These are phyloP conservation scores for Osmanthus fragrans DNA, from an alignment of 257 asterid genomes.

Conservation along the genomic window DNA sequence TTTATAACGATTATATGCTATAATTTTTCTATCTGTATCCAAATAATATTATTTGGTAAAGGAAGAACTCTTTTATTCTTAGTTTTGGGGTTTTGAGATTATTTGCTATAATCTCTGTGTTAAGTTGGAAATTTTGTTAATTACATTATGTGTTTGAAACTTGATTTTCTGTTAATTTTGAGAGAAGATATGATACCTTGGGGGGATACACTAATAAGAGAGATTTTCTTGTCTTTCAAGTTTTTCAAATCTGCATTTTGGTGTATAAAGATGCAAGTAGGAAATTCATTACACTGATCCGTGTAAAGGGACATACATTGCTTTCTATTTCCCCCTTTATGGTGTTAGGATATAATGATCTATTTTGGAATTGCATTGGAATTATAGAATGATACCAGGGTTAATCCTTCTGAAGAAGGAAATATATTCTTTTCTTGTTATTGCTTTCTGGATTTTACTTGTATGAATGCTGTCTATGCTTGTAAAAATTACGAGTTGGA, in stretches of 20 bases:
- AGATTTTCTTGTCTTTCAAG: constrained; percentile 1
- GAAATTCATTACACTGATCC: neutral
- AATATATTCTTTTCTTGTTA: neutral
- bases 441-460: neutral
- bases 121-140: constrained; percentile 1
- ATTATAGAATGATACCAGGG: neutral
- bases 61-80: neutral
- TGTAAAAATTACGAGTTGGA: constrained; percentile 10
- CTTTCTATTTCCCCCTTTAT: too few species aligned
- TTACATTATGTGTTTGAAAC: constrained; percentile 15
- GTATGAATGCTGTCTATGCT: neutral
- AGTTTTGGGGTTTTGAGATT: constrained; percentile 1
- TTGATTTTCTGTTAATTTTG: constrained; percentile 13
- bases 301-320: too few species aligned
- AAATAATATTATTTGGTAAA: constrained; percentile 20
- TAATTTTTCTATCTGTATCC: neutral
- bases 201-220: neutral
- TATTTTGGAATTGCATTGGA: constrained; percentile 15
- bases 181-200: constrained; percentile 1
- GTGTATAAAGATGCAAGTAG: neutral
- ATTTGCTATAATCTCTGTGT: constrained; percentile 4
- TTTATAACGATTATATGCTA: neutral
- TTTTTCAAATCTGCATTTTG: constrained; percentile 17
- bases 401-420: neutral
- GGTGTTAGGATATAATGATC: neutral